A percentile compares a stretch with the other conserved stretches of the same genome.
Evolutionary conservation across 2,329 filamentous ascomycete genomes (phyloP).

Genomic region (Fusarium mangiferae): DNA sequence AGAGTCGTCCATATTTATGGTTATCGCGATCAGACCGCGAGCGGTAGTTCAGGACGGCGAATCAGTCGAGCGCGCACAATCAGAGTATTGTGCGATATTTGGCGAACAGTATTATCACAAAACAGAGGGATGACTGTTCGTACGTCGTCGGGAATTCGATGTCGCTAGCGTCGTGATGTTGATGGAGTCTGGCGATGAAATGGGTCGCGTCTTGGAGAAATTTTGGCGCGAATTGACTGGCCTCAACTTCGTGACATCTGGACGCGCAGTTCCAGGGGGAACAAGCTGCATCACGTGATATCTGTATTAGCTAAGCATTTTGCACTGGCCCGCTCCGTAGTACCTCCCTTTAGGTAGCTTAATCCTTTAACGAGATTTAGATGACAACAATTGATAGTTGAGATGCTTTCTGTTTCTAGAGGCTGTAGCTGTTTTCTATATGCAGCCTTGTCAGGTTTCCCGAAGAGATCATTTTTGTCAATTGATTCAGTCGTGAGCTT

Average conservation of each 20-base stretch:
- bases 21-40: conserved; percentile 25
- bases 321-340: neutral
- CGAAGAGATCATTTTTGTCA: neutral
- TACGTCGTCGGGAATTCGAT: conserved; percentile 29
- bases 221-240: conserved; percentile 51
- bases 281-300: conserved; percentile 12
- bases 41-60: conserved; percentile 14
- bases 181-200: conserved; percentile 42
- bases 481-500: neutral
- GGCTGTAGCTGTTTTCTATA: neutral
- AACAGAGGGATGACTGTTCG: conserved; percentile 9
- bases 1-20: conserved; percentile 66
- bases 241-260: conserved; percentile 32
- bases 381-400: neutral
- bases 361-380: neutral
- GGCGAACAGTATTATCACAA: conserved; percentile 1
- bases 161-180: conserved; percentile 41
- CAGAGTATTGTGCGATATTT: conserved; percentile 20
- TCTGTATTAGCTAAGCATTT: neutral
- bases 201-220: conserved; percentile 51
- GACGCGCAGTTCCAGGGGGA: conserved; percentile 24
- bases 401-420: neutral
- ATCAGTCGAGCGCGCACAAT: conserved; percentile 31
- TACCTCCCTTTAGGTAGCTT: neutral
- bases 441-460: neutral